phyloP scores from a whole-genome alignment of 805 yeast species.

The Metschnikowia similis region DNA sequence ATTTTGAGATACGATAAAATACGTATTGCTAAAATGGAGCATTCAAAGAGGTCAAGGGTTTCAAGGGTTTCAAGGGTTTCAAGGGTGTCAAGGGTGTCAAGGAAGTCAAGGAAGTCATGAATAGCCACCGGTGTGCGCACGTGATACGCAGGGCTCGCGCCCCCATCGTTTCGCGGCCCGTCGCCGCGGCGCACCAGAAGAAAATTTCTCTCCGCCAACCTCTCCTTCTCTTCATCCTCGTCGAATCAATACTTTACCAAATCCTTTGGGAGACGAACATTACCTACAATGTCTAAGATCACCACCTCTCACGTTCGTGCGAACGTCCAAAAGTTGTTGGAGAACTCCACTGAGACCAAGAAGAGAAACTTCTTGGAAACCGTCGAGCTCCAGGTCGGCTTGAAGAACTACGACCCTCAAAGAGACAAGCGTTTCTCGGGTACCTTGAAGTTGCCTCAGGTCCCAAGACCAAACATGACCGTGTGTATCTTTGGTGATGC shows the following conservation, averaged over 20 bases:
- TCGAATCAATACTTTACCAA: constrained; percentile 52
- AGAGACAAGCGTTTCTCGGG: constrained; percentile 99
- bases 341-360: constrained; percentile 89
- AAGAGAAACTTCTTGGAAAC: constrained; percentile 99
- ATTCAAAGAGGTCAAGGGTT: too few relatives aligned
- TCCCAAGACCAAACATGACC: constrained; percentile 99
- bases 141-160: constrained; percentile 13
- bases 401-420: constrained; percentile 99
- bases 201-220: constrained; percentile 4
- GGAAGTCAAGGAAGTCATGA: too few relatives aligned
- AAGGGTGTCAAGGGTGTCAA: too few relatives aligned
- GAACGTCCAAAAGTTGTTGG: constrained; percentile 87
- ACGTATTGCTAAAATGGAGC: too few relatives aligned
- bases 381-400: constrained; percentile 98
- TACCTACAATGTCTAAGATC: constrained; percentile 73
- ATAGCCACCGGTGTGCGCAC: not conserved
- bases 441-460: constrained; percentile 94
- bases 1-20: too few relatives aligned
- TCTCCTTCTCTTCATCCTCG: constrained; percentile 39
- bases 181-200: constrained; percentile 1
- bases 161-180: constrained; percentile 4
- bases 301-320: constrained; percentile 93
- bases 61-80: too few relatives aligned
- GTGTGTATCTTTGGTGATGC: constrained; percentile 99
- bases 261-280: constrained; percentile 71